phyloP scores from a whole-genome alignment of 2,329 filamentous ascomycete species.

The Xylaria sp. region DNA sequence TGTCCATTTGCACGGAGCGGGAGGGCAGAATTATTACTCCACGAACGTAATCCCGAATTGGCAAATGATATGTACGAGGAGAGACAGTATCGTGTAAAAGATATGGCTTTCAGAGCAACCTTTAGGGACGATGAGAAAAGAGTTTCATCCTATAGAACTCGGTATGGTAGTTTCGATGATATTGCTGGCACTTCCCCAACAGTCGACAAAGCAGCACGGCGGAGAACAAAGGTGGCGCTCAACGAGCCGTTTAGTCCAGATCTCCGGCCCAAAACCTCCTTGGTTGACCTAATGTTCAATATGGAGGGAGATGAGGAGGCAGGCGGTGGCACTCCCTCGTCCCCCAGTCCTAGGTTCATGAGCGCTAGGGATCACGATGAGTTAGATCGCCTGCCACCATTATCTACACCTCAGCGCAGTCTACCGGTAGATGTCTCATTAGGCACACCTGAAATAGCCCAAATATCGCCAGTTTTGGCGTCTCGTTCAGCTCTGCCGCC shows the following conservation, averaged over 20 bases:
- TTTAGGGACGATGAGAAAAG: conserved; percentile 74
- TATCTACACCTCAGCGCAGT: conserved; percentile 54
- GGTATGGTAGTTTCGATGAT: conserved; percentile 75
- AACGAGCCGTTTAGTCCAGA: conserved; percentile 73
- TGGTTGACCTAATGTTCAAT: conserved; percentile 85
- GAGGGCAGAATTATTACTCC: conserved; percentile 72
- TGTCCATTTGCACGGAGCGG: conserved; percentile 83
- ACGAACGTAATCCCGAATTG: conserved; percentile 72
- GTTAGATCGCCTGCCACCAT: conserved; percentile 48
- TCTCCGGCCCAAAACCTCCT: conserved; percentile 74
- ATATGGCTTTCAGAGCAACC: conserved; percentile 75
- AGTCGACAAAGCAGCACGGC: conserved; percentile 57
- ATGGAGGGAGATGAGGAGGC: conserved; percentile 84
- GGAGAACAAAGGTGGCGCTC: conserved; percentile 58
- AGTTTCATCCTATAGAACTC: conserved; percentile 68
- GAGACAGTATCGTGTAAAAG: conserved; percentile 75
- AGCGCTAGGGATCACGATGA: conserved; percentile 40
- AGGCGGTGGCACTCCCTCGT: conserved; percentile 47
- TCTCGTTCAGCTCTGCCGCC: conserved; percentile 25
- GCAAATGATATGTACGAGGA: conserved; percentile 75
- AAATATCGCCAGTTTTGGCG: conserved; percentile 33
- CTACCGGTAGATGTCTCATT: conserved; percentile 53
- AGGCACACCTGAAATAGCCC: conserved; percentile 21
- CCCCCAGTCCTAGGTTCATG: conserved; percentile 44
- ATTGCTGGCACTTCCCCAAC: conserved; percentile 54